A percentile compares a stretch with the other conserved stretches of the same genome.
phyloP scores from a whole-genome alignment of 2,329 filamentous ascomycete genomes.

The Sporothrix brasiliensis region DNA sequence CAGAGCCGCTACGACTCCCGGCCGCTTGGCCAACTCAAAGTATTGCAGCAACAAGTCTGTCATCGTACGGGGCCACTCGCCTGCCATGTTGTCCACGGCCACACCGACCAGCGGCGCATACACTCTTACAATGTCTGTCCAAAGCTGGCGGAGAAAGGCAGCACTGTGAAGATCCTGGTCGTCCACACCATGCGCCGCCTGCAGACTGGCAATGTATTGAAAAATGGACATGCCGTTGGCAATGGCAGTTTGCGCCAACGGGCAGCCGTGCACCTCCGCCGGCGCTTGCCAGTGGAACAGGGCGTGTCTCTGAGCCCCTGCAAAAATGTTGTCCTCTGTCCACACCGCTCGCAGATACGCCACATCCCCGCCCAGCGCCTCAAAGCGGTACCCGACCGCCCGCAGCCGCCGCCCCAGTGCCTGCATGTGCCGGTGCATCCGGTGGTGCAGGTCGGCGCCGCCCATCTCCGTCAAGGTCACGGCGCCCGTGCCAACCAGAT shows the following conservation, averaged over 20 bases:
- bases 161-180: neutral
- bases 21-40: constrained; percentile 15
- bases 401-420: neutral
- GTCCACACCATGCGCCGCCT: neutral
- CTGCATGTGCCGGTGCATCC: neutral
- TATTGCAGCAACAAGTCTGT: neutral
- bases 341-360: neutral
- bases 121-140: neutral
- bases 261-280: neutral
- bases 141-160: neutral
- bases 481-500: neutral
- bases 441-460: neutral
- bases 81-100: neutral
- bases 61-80: neutral
- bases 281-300: neutral
- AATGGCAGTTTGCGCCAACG: neutral
- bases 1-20: neutral
- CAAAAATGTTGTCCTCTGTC: neutral
- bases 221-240: constrained; percentile 19
- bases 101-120: neutral
- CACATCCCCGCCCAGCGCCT: neutral
- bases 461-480: neutral
- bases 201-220: neutral
- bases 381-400: neutral
- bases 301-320: neutral